Base-by-base conservation (phyloP, 2,329 filamentous ascomycete genomes). In the Apiospora aurea region DNA sequence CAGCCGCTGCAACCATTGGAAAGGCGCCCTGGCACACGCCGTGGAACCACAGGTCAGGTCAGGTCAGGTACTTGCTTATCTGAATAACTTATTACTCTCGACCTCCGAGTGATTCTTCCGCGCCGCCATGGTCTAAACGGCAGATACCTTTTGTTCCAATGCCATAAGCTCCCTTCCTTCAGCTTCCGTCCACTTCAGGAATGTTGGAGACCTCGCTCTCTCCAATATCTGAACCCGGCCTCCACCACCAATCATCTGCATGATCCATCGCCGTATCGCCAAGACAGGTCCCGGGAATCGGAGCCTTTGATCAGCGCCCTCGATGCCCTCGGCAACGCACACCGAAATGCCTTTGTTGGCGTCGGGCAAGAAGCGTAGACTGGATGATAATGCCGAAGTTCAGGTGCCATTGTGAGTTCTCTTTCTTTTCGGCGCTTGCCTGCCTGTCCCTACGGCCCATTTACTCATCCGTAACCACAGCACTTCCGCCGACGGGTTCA, bases 281-380 rank as follows among this genome's bases (percentile, higher is more conserved):
- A 67, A 66, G 41, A 18, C 57, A 64, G 57, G 57, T 41, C 57
- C 34, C 57, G 18, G 57, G 29, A 64, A 64, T 41, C 34, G 34
- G 57, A 41, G 57, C 57, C 38, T 41, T 41, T 64, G 67, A 64
- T 41, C 57, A n/a, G 67, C 67, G 67, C 44, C 67, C 44, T 38
- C 24, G 34, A 84, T 84, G 82, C 82, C 82, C 70, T 83, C 82
- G 49, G 79, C 78, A 72, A 79, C 81, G 66, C 78, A 81, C 43
- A 70, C 74, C 57, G 78, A 81, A 72, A 73, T 75, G 57, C 78
- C 78, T 21, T 76, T 77, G 57, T 73, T 79, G 69, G 77, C 78
- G 66, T 73, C 79, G 49, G 75, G 76, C 72, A 81, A 82, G 75
- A 83, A 82, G 78, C 79, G 83, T 73, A 79, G 81, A 71, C 80